These are phyloP conservation scores for Schizopora paradoxa DNA, from an alignment of 1,284 basidiomycete species.

Conservation along the genomic window DNA sequence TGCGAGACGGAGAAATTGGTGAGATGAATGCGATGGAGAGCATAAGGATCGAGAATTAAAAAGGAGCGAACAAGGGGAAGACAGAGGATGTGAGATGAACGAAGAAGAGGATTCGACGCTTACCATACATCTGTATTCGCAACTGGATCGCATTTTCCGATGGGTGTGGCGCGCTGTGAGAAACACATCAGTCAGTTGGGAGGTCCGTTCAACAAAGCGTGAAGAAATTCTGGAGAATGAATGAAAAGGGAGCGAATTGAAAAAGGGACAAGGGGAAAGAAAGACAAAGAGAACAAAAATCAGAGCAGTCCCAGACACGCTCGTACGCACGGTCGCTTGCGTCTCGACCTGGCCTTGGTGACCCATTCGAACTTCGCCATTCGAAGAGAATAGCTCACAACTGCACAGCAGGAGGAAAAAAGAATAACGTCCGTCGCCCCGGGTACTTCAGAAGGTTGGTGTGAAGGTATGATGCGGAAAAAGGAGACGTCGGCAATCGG, in stretches of 20 bases:
- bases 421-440: too few species aligned
- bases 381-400: too few species aligned
- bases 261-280: conserved; percentile 13
- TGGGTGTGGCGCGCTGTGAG: conserved; percentile 83
- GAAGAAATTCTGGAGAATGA: too few species aligned
- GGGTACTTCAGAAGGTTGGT: too few species aligned
- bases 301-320: neutral
- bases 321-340: too few species aligned
- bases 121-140: conserved; percentile 98
- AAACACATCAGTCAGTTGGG: conserved; percentile 7
- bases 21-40: neutral
- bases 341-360: too few species aligned
- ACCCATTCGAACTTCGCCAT: too few species aligned
- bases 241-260: conserved; percentile 3
- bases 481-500: too few species aligned
- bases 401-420: too few species aligned
- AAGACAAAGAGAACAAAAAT: neutral
- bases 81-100: conserved; percentile 1
- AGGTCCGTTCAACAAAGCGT: too few species aligned
- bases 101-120: conserved; percentile 27
- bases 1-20: conserved; percentile 27
- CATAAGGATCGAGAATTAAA: conserved; percentile 1
- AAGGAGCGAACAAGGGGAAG: neutral
- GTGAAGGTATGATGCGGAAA: too few species aligned
- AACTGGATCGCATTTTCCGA: conserved; percentile 95